Evolutionary conservation across 2,329 filamentous ascomycete species (phyloP), one percentile per base, ranked within the genome.

Genomic region (Venturia asperata): DNA sequence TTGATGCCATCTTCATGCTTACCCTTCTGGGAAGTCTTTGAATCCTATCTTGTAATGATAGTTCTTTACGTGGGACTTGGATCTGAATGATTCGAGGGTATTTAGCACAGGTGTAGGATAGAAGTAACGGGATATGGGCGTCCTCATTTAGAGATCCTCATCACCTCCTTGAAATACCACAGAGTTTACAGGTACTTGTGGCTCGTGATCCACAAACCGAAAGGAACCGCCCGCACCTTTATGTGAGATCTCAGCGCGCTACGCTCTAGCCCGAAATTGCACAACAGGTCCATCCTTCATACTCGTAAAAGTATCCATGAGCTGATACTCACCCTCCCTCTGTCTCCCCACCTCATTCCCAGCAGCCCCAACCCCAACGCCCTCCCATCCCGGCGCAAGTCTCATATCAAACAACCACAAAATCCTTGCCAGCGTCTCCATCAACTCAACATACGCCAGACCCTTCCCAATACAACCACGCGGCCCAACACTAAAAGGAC

Each of bases 391-490:
- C 64, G 66, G 66, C 49, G 71, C 72, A 63, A 74, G 63, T 65
- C 75, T 72, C 66, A 88, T 68, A 67, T 89, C 87, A 67, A 86
- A 89, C 69, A 84, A 67, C 68, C 79, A 88, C 66, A 90, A 70
- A 24, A 85, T 78, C 17, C 86, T 75, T 42, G 86, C 87, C 64
- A 90, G 73, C 1, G 85, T 83, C 5, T 84, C 82, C 63, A 78
- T 83, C 81, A 89, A 83, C 77, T 90, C 87, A 56, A 83, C 80
- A 70, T 89, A 88, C 1, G 87, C 87, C 56, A 89, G 75, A 0
- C 82, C 82, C 79, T 90, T 90, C 0, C 88, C 88, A 64, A 91
- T 89, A 71, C 88, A 91, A 1, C 87, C 87, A 13, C 88, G 78
- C 0, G 87, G 85, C 0, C 88, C 88, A 67, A 90, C 78, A 58